Percentiles rank a stretch among this genome's conserved stretches.
Evolutionary conservation across 345 rosid species (phyloP).

Genomic region (Boechera stricta): DNA sequence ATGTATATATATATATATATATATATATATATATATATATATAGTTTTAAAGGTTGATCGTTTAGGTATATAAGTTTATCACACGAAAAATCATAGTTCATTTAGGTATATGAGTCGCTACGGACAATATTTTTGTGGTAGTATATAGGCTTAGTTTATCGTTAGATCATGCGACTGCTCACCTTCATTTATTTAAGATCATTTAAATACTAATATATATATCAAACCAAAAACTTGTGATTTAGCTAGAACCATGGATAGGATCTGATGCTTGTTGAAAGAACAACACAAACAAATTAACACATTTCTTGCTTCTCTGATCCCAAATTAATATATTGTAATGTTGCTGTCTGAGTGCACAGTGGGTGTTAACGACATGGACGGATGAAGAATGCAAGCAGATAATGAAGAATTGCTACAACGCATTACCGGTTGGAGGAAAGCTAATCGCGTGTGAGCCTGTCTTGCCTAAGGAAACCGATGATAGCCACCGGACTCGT

Average conservation of each 20-base stretch:
- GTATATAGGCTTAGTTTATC: background rate
- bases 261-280: background rate
- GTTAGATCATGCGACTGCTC: background rate
- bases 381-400: conserved; percentile 79
- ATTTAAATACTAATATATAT: background rate
- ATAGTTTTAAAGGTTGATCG: background rate
- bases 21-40: background rate
- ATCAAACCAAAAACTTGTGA: background rate
- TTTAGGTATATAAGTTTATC: background rate
- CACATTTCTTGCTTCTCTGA: background rate
- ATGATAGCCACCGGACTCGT: conserved; percentile 74
- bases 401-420: conserved; percentile 82
- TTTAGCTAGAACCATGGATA: background rate
- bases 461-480: conserved; percentile 67
- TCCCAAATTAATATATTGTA: conserved; percentile 1
- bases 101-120: no score
- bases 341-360: conserved; percentile 25
- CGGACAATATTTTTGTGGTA: background rate
- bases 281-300: background rate
- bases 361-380: conserved; percentile 90
- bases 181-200: background rate
- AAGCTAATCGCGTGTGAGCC: conserved; percentile 88
- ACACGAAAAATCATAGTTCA: no score
- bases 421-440: conserved; percentile 76
- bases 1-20: no score